Evolutionary conservation across 768 basidiomycete genomes (phyloP).

Genomic region (Gymnopilus dilepis): DNA sequence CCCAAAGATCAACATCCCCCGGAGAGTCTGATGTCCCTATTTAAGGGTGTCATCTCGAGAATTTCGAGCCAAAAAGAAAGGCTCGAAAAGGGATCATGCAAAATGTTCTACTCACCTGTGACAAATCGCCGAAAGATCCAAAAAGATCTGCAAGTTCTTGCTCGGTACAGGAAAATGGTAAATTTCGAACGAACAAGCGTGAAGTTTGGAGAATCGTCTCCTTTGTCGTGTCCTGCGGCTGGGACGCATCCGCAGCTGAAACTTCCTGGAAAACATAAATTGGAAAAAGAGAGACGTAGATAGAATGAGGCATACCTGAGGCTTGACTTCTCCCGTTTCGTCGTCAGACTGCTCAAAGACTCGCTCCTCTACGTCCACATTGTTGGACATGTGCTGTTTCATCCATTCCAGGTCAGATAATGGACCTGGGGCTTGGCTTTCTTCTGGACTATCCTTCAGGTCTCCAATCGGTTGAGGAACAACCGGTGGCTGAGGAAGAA

Average conservation of each 20-base stretch:
- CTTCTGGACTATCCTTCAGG: constrained; percentile 21
- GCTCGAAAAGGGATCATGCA: neutral
- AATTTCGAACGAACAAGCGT: constrained; percentile 91
- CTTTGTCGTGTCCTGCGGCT: constrained; percentile 42
- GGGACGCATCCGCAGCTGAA: neutral
- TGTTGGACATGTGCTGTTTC: constrained; percentile 61
- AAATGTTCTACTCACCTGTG: constrained; percentile 62
- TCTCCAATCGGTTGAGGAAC: constrained; percentile 21
- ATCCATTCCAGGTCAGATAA: constrained; percentile 81
- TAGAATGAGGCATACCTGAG: constrained; percentile 12
- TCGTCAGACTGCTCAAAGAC: constrained; percentile 69
- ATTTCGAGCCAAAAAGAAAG: constrained; percentile 19
- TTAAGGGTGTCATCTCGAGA: constrained; percentile 48
- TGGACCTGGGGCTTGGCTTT: constrained; percentile 33
- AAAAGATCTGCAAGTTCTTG: constrained; percentile 72
- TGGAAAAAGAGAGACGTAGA: too few relatives aligned
- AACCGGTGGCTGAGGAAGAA: constrained; percentile 19
- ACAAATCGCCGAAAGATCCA: constrained; percentile 68
- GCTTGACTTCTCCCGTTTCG: constrained; percentile 41
- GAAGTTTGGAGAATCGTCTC: constrained; percentile 73
- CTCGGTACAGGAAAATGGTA: constrained; percentile 85
- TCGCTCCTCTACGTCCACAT: constrained; percentile 48
- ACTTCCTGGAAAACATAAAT: too few relatives aligned
- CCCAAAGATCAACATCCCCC: constrained; percentile 60
- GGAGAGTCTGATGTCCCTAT: constrained; percentile 74